phyloP scores from a whole-genome alignment of 441 rosid species.

The Gossypium davidsonii region DNA sequence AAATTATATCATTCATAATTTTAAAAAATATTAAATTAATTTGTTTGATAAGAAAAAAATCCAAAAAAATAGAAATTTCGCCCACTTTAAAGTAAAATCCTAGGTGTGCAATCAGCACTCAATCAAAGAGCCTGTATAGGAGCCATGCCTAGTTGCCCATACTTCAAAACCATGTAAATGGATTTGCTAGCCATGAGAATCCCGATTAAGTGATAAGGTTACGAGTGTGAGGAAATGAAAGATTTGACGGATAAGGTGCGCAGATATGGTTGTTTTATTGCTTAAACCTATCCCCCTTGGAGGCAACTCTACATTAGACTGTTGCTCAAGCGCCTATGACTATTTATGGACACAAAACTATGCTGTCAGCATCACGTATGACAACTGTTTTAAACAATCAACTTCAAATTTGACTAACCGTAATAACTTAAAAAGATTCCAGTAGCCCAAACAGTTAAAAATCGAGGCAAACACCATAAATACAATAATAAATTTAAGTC shows the following conservation, averaged over 20 bases:
- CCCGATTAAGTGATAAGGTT: background rate
- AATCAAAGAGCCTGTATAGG: background rate
- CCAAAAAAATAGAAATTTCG: too few species aligned
- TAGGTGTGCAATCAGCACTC: too few species aligned
- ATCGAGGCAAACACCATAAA: slow-evolving; percentile 16
- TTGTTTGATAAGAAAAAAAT: too few species aligned
- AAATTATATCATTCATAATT: too few species aligned
- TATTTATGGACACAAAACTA: background rate
- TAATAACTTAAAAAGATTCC: slow-evolving; percentile 21
- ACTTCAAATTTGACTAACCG: slow-evolving; percentile 18
- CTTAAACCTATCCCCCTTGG: background rate
- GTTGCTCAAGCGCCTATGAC: background rate
- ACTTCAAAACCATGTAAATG: background rate
- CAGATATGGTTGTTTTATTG: background rate
- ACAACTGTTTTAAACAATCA: background rate
- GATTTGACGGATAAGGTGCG: background rate
- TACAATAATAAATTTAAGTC: slow-evolving; percentile 13
- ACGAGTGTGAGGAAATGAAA: background rate
- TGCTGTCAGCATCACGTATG: background rate
- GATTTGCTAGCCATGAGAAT: background rate
- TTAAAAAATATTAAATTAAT: too few species aligned
- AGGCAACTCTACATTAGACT: background rate
- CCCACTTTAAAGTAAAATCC: too few species aligned
- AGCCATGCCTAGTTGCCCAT: background rate
- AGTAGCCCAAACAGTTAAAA: slow-evolving; percentile 20